Evolutionary conservation across 2,329 filamentous ascomycete species (phyloP), one percentile per base, ranked within the genome.

Genomic region (Rugonectria rugulosa): DNA sequence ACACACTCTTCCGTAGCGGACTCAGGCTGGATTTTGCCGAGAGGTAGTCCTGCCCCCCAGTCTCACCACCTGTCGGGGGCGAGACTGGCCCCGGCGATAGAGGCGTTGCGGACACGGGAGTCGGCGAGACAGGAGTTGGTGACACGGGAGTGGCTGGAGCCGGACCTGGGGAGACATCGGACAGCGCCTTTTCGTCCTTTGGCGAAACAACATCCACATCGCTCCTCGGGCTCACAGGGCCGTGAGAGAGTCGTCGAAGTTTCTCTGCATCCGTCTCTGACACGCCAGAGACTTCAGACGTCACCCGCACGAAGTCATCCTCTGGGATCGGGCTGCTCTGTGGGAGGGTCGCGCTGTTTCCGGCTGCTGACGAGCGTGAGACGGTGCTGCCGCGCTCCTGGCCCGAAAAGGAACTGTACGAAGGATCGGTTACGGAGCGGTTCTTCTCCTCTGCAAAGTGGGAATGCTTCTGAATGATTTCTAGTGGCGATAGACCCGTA

Each of bases 1-100:
- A 79, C 32, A 76, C 71, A 23, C 77, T 79, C 66, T 69, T 74
- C 46, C 77, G 67, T n/a, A 71, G 40, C 5, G 69, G 65, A 40
- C 61, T 66, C 7, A 65, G 46, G 3, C 61, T 54, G 4, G 66
- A 46, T 38, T 62, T 68, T 4, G 60, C 68, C 1, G 70, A 58
- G 7, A 72, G 31, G 26, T 72, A 73, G 20, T 73, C 71, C 2
- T 65, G 61, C 0, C 64, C 65, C 1, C 59, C 21, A 10, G 47
- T 53, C 31, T 72, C 70, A 2, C 58, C 62, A 1, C 63, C 66
- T 2, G 65, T 68, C 0, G 70, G 71, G n/a, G 70, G 72, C 14
- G 70, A 73, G 9, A 68, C 52, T 8, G 65, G 61, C 4, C 45
- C 49, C 11, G 40, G 47, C 7, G 48, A 53, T 1, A 49, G 50